Evolutionary conservation across 805 yeast species (phyloP).

Genomic region (Kazachstania psychrophila): DNA sequence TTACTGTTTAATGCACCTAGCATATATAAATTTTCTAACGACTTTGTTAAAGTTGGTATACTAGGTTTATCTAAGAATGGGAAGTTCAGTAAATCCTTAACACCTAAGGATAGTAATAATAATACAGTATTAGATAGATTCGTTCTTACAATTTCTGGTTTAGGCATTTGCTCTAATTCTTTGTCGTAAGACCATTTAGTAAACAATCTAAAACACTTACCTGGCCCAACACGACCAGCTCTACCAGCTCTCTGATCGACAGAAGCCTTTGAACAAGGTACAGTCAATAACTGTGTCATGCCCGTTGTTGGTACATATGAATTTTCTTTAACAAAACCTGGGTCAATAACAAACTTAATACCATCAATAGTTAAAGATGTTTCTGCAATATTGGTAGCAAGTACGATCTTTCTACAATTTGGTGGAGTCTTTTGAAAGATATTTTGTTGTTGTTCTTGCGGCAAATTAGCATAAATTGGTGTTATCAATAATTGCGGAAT

Average conservation of each 20-base stretch:
- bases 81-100: conserved; percentile 69
- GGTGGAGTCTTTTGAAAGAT: conserved; percentile 86
- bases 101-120: conserved; percentile 71
- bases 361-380: conserved; percentile 95
- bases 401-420: conserved; percentile 70
- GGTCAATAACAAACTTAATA: conserved; percentile 87
- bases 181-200: conserved; percentile 62
- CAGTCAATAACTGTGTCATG: conserved; percentile 77
- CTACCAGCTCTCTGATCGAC: conserved; percentile 96
- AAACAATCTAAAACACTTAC: conserved; percentile 82
- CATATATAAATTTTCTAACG: conserved; percentile 74
- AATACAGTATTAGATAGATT: conserved; percentile 71
- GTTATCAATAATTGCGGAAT: conserved; percentile 59
- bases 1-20: conserved; percentile 76
- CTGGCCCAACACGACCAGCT: conserved; percentile 97
- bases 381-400: conserved; percentile 96
- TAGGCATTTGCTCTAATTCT: conserved; percentile 70
- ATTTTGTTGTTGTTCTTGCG: conserved; percentile 68
- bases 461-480: conserved; percentile 87
- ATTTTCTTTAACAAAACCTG: conserved; percentile 90
- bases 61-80: conserved; percentile 92
- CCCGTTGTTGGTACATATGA: conserved; percentile 81
- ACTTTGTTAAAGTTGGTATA: conserved; percentile 56
- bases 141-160: conserved; percentile 87
- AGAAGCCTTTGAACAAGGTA: conserved; percentile 88